Evolutionary conservation across 2,329 filamentous ascomycete species (phyloP).

Genomic region (Talaromyces amestolkiae): DNA sequence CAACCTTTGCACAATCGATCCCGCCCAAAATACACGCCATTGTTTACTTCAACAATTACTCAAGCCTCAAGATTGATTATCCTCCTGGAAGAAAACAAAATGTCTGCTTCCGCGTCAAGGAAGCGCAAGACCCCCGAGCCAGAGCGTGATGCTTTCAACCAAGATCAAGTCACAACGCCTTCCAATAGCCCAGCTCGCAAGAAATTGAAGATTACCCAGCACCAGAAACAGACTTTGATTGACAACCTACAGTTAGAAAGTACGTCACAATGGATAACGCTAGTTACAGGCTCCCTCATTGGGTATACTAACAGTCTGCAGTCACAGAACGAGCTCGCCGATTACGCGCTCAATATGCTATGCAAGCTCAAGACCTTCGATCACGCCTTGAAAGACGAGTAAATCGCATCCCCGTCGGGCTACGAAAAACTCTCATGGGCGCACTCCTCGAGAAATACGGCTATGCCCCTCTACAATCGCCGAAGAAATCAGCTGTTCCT

Average conservation of each 20-base stretch:
- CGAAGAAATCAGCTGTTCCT: conserved; percentile 33
- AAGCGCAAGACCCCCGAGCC: conserved; percentile 43
- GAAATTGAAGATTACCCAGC: conserved; percentile 60
- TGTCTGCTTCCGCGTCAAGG: conserved; percentile 34
- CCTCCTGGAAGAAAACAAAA: conserved; percentile 23
- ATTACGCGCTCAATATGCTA: conserved; percentile 80
- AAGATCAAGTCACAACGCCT: conserved; percentile 46
- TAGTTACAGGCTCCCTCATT: neutral
- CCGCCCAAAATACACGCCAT: no score
- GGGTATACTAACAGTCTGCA: conserved; percentile 37
- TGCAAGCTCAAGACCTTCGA: conserved; percentile 80
- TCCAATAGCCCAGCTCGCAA: conserved; percentile 62
- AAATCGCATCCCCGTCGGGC: conserved; percentile 78
- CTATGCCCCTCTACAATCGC: conserved; percentile 26
- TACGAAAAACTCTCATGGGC: conserved; percentile 77
- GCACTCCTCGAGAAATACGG: conserved; percentile 65
- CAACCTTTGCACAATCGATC: neutral
- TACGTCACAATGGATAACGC: conserved; percentile 46
- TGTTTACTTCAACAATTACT: no score
- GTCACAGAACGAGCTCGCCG: conserved; percentile 86
- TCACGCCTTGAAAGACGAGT: conserved; percentile 88
- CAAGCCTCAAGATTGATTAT: neutral
- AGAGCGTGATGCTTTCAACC: conserved; percentile 42
- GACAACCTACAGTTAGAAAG: conserved; percentile 88
- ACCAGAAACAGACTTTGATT: conserved; percentile 81